phyloP scores from a whole-genome alignment of 2,329 filamentous ascomycete genomes.

The Calonectria leucothoes region DNA sequence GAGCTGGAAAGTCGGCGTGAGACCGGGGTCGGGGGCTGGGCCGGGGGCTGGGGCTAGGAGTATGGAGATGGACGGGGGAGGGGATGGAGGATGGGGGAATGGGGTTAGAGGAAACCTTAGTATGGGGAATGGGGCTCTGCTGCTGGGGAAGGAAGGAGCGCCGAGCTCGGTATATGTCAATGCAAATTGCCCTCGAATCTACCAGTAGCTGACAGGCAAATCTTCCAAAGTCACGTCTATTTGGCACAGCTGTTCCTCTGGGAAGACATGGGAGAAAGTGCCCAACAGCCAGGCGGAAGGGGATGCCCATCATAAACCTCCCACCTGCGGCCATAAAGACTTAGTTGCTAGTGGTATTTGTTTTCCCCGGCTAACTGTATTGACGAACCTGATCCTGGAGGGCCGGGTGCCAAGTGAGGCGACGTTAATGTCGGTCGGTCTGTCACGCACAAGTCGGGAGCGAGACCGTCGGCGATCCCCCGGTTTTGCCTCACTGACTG shows the following conservation, averaged over 20 bases:
- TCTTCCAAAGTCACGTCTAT: background rate
- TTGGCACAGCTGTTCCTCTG: background rate
- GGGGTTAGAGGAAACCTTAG: constrained; percentile 20
- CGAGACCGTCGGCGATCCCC: background rate
- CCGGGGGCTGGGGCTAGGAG: constrained; percentile 31
- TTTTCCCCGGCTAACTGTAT: background rate
- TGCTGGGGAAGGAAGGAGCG: constrained; percentile 29
- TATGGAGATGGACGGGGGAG: constrained; percentile 18
- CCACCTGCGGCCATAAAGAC: background rate
- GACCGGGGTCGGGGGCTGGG: constrained; percentile 36
- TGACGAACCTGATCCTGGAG: background rate
- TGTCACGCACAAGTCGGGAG: background rate
- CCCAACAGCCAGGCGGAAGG: background rate
- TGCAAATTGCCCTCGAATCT: background rate
- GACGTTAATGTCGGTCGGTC: background rate
- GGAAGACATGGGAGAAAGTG: background rate
- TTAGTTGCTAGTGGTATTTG: background rate
- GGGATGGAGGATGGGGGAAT: constrained; percentile 29
- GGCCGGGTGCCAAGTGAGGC: background rate
- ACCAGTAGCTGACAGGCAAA: background rate
- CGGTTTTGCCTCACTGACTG: background rate
- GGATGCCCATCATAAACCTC: background rate
- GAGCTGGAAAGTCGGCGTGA: constrained; percentile 27
- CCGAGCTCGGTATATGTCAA: constrained; percentile 28
- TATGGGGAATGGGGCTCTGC: constrained; percentile 43